phyloP scores from a whole-genome alignment of 169 alveolate species.

The Plasmodium berghei region DNA sequence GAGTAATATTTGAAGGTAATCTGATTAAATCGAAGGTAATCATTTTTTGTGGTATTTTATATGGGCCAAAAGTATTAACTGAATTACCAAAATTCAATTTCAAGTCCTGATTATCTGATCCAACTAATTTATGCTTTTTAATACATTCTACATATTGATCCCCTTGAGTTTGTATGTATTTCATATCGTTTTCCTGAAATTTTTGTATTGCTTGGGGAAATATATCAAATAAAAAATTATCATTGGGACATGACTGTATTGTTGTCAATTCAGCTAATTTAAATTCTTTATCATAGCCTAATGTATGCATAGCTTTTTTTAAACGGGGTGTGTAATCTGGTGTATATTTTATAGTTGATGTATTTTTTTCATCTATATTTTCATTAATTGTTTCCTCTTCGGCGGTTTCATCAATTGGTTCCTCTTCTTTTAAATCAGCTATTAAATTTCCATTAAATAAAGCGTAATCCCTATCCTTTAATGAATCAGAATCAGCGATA shows the following conservation, averaged over 20 bases:
- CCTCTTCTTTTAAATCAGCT: too few relatives aligned
- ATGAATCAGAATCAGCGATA: too few relatives aligned
- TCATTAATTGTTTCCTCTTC: constrained; percentile 5
- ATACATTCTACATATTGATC: constrained; percentile 11
- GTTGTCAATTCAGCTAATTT: not conserved
- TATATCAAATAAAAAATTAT: constrained; percentile 7
- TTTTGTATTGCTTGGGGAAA: not conserved
- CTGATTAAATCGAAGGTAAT: constrained; percentile 19
- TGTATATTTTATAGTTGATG: not conserved
- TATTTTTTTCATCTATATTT: constrained; percentile 18
- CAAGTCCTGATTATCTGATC: not conserved
- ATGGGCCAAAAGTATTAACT: constrained; percentile 35
- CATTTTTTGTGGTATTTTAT: not conserved
- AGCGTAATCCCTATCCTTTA: too few relatives aligned
- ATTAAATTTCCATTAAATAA: not conserved
- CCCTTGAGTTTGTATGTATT: not conserved
- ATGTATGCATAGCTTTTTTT: not conserved
- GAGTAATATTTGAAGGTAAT: constrained; percentile 7
- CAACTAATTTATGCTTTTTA: constrained; percentile 11
- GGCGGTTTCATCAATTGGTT: constrained; percentile 5
- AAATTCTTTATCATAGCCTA: constrained; percentile 17
- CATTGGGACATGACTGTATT: constrained; percentile 29
- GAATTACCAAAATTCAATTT: constrained; percentile 7
- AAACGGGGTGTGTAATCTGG: not conserved
- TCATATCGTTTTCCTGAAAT: not conserved